Base-by-base conservation (phyloP, 2,329 filamentous ascomycete species). In the Plectosphaerella plurivora region DNA sequence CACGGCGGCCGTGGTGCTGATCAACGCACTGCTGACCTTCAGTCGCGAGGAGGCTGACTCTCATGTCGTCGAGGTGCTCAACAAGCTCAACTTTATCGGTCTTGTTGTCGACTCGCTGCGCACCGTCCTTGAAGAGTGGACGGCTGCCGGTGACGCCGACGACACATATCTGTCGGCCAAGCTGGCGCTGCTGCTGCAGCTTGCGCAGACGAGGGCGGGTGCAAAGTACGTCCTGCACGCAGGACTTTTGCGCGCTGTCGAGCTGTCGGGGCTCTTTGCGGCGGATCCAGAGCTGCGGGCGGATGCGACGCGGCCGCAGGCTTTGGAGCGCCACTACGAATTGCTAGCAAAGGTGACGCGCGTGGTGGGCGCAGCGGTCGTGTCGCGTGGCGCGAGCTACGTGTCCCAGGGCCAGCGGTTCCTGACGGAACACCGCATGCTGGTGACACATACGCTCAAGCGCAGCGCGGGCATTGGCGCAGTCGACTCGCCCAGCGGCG, bases 221-320 rank as follows among this genome's bases (percentile, higher is more conserved):
- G 92, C 94, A 46, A 87, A 87, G 53, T 84, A 90, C 57, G 84
- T 97, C n/a, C 78, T 97, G 42, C 91, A 95, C 62, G 89, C 90
- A 9, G 93, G 93, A 56, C 79, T 99, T 5, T 93, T 99, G 73
- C 82, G 86, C 45, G 81, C 89, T 0, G 75, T 97, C 25, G 87
- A 88, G 56, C 82, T 87, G 52, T 96, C 91, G 1, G 83, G 85
- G n/a, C 79, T 97, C 20, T 99, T 97, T 67, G 78, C 85, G 9
- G 88, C 89, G 12, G 94, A 99, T 66, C 94, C 94, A 1, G 94
- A 99, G 68, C 84, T 99, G 51, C 91, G 95, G 55, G 84, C 92
- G 70, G 83, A 89, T 59, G 81, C 86, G 51, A 79, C 85, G 51
- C 86, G 91, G 60, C 75, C 82, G 4, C 77, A 80, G 53, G 87